phyloP scores from a whole-genome alignment of 2,329 filamentous ascomycete genomes.

The Fusarium agapanthi region DNA sequence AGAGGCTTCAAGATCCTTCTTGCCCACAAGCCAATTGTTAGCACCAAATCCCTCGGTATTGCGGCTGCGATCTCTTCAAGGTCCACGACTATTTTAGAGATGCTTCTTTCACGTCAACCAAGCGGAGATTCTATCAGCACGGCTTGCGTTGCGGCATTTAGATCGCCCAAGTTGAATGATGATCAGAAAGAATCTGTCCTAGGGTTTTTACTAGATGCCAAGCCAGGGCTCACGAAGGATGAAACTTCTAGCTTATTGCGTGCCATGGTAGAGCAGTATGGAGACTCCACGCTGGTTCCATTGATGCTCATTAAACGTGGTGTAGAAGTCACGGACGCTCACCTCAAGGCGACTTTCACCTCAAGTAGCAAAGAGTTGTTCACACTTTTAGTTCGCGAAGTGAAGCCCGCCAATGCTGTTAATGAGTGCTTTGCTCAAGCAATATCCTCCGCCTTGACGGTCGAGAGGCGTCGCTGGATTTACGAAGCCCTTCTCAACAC shows the following conservation, averaged over 20 bases:
- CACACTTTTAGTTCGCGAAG: background rate
- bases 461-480: background rate
- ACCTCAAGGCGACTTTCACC: background rate
- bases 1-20: background rate
- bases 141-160: background rate
- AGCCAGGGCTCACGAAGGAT: background rate
- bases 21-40: background rate
- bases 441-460: background rate
- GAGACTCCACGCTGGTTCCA: background rate
- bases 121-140: background rate
- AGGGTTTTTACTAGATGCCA: background rate
- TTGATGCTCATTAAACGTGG: background rate
- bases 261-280: background rate
- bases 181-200: background rate
- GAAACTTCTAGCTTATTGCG: background rate
- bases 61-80: background rate
- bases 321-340: background rate
- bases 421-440: background rate
- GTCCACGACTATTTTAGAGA: background rate
- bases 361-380: background rate
- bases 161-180: background rate
- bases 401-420: background rate
- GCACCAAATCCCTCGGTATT: background rate
- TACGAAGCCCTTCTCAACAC: background rate
- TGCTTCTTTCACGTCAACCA: background rate